Conservation (phyloP, 1,284 basidiomycete genomes). For the Marasmius oreades region DNA sequence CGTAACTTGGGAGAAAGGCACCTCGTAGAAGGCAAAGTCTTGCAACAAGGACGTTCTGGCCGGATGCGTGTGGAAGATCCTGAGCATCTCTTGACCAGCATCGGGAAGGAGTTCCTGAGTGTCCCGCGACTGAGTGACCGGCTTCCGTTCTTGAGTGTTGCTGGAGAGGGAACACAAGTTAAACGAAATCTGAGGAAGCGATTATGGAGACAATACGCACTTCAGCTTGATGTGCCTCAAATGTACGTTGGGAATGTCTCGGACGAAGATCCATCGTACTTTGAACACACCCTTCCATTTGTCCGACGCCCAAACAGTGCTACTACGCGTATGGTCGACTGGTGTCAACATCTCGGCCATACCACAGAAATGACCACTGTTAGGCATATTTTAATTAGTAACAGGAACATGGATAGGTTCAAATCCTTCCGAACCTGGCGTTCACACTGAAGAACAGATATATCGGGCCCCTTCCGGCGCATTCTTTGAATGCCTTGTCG, state of each 20-base stretch:
- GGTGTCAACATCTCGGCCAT: conserved; percentile 95
- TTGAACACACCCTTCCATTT: conserved; percentile 99
- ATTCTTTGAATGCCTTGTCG: conserved; percentile 94
- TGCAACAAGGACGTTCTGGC: conserved; percentile 89
- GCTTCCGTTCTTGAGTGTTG: conserved; percentile 95
- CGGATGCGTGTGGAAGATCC: conserved; percentile 90
- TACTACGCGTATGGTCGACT: conserved; percentile 82
- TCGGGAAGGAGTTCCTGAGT: conserved; percentile 92
- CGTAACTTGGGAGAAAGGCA: conserved; percentile 27
- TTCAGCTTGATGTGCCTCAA: conserved; percentile 81
- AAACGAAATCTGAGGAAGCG: conserved; percentile 6
- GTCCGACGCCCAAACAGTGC: conserved; percentile 95
- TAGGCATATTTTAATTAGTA: conserved; percentile 5
- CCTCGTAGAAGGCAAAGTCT: conserved; percentile 93
- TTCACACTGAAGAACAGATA: conserved; percentile 98
- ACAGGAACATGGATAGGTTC: conserved; percentile 4
- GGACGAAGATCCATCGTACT: conserved; percentile 93
- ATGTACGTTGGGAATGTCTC: conserved; percentile 88
- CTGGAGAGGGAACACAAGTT: conserved; percentile 38
- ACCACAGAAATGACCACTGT: conserved; percentile 91
- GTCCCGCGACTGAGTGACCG: conserved; percentile 91
- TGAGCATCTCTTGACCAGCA: conserved; percentile 90
- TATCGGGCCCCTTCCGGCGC: conserved; percentile 80
- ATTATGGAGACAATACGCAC: conserved; percentile 37
- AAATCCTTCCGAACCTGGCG: conserved; percentile 54